A percentile compares a stretch with the other conserved stretches of the same genome.
These are phyloP conservation scores for Ceratocystis cacaofunesta DNA, from an alignment of 2,329 filamentous ascomycete genomes.

Conservation along the genomic window DNA sequence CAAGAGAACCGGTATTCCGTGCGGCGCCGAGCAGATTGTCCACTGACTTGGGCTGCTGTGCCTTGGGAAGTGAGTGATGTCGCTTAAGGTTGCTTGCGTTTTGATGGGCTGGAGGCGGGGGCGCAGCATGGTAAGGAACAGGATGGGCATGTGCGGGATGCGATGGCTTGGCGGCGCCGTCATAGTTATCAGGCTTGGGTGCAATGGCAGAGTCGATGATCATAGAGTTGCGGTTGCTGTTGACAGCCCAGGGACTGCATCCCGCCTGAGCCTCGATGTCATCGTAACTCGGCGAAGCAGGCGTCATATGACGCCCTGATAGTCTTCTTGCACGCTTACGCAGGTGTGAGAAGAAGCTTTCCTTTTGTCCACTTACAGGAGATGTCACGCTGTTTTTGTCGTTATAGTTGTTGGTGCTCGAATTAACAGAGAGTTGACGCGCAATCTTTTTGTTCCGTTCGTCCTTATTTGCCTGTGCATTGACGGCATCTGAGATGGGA, in stretches of 20 bases:
- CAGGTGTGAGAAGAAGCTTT: slow-evolving; percentile 96
- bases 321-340: slow-evolving; percentile 84
- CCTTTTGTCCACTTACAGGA: slow-evolving; percentile 66
- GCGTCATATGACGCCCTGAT: slow-evolving; percentile 76
- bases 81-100: slow-evolving; percentile 42
- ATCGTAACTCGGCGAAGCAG: slow-evolving; percentile 63
- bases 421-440: slow-evolving; percentile 81
- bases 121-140: slow-evolving; percentile 30
- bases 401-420: slow-evolving; percentile 87
- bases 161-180: slow-evolving; percentile 38
- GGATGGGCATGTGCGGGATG: slow-evolving; percentile 29
- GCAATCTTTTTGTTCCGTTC: slow-evolving; percentile 72
- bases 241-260: slow-evolving; percentile 63
- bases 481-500: slow-evolving; percentile 87
- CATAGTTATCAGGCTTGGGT: slow-evolving; percentile 41
- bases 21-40: slow-evolving; percentile 44
- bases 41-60: slow-evolving; percentile 46
- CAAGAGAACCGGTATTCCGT: slow-evolving; percentile 24
- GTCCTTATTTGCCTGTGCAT: slow-evolving; percentile 61
- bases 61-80: slow-evolving; percentile 46
- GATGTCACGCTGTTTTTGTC: slow-evolving; percentile 58
- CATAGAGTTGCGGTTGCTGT: slow-evolving; percentile 68
- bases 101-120: slow-evolving; percentile 40
- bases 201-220: slow-evolving; percentile 47
- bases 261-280: slow-evolving; percentile 88